Base-by-base conservation (phyloP, 2,329 filamentous ascomycete species). In the Sporothrix pallida region DNA sequence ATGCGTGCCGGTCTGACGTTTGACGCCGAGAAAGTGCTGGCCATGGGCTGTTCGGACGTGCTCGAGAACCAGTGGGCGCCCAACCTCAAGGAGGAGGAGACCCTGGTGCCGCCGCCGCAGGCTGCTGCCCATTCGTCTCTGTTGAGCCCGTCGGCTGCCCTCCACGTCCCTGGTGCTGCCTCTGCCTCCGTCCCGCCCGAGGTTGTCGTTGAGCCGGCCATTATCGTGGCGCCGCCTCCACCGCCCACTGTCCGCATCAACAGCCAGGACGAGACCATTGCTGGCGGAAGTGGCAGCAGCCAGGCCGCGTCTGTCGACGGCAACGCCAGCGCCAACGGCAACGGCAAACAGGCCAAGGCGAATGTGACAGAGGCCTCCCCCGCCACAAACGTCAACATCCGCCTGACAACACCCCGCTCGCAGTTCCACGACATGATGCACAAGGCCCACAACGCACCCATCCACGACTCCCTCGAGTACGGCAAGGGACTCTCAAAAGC, bases 381-480 rank as follows among this genome's bases (percentile, higher is more conserved):
- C 74, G 23, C 31, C 8, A 37, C 12, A 52, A 37, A 31, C 65
- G 44, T 54, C n/a, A 54, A 72, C 13, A 67, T 70, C 54, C 26
- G 62, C 17, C 44, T 65, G 12, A 44, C 31, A 15, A 79, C 70
- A 58, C 79, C 0, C 77, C 79, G 60, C 71, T 74, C 31, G 42
- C 74, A 79, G 10, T 93, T 93, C 82, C 85, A 88, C 76, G 81
- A 84, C 3, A 84, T 90, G 72, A 86, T 94, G 72, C 83, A 89
- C 74, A 82, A 82, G 31, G 90, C 91, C 0, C 86, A 88, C 74
- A 79, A 83, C 2, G 84, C 87, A 0, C 82, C 79, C 2, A 87
- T 94, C 58, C 92, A 95, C 79, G 93, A 95, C 80, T 93, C 91
- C 2, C 86, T 95, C 0, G 83, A 87, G 68, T 93, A 89, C 77